phyloP scores from a whole-genome alignment of 169 alveolate species.

The Plasmodium fragile region DNA sequence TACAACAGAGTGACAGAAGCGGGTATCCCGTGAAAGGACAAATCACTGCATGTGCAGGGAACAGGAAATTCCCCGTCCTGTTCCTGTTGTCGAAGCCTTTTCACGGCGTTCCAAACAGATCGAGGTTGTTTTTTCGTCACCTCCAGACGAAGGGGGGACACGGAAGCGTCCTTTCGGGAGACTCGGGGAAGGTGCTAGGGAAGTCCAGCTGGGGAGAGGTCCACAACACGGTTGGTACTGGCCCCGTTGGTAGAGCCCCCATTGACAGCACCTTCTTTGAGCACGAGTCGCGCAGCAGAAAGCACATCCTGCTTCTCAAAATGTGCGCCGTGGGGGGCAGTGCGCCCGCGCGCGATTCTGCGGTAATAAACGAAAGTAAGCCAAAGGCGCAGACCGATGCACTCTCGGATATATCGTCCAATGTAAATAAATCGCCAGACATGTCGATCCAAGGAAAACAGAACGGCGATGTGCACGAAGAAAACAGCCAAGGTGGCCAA shows the following conservation, averaged over 20 bases:
- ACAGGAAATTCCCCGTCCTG: neutral
- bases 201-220: neutral
- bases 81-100: neutral
- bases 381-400: neutral
- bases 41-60: neutral
- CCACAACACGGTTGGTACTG: neutral
- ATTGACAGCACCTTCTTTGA: neutral
- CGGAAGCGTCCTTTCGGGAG: neutral
- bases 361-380: neutral
- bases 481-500: neutral
- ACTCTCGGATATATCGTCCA: neutral
- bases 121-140: neutral
- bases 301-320: neutral
- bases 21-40: neutral
- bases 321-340: neutral
- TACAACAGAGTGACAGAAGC: constrained; percentile 3
- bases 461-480: neutral
- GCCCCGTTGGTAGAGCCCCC: neutral
- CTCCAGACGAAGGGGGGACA: neutral
- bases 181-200: neutral
- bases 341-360: neutral
- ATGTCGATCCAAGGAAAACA: neutral
- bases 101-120: neutral
- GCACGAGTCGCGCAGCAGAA: neutral
- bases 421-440: neutral